Evolutionary conservation across 2,329 filamentous ascomycete species (phyloP).

Genomic region (Tolypocladium tropicale): DNA sequence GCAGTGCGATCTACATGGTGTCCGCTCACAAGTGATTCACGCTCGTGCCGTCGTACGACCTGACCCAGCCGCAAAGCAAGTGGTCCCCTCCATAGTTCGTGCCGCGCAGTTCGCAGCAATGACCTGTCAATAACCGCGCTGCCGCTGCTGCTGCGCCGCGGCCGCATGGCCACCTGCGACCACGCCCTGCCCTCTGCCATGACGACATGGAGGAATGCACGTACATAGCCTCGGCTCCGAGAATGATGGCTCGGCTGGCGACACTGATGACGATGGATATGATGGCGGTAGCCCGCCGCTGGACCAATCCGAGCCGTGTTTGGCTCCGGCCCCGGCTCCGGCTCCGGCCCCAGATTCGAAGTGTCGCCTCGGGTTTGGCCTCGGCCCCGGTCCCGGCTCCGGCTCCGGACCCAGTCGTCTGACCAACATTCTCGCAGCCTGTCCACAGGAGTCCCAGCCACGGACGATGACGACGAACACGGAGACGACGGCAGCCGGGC

Average conservation of each 20-base stretch:
- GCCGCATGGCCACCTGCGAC: conserved; percentile 20
- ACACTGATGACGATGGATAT: background rate
- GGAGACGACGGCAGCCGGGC: background rate
- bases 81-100: background rate
- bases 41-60: background rate
- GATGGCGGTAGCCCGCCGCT: background rate
- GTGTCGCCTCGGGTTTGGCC: no score
- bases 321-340: background rate
- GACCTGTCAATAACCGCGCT: background rate
- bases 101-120: background rate
- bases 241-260: background rate
- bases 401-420: conserved; percentile 1
- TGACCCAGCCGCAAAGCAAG: background rate
- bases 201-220: conserved; percentile 2
- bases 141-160: background rate
- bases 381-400: background rate
- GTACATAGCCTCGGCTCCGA: background rate
- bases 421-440: conserved; percentile 2
- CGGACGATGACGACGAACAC: no score
- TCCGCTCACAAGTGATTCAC: background rate
- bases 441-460: background rate
- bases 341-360: no score
- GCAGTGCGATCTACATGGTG: background rate
- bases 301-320: background rate
- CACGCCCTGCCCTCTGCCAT: conserved; percentile 25